phyloP scores from a whole-genome alignment of 2,329 filamentous ascomycete species.

The Plectosphaerella cucumerina region DNA sequence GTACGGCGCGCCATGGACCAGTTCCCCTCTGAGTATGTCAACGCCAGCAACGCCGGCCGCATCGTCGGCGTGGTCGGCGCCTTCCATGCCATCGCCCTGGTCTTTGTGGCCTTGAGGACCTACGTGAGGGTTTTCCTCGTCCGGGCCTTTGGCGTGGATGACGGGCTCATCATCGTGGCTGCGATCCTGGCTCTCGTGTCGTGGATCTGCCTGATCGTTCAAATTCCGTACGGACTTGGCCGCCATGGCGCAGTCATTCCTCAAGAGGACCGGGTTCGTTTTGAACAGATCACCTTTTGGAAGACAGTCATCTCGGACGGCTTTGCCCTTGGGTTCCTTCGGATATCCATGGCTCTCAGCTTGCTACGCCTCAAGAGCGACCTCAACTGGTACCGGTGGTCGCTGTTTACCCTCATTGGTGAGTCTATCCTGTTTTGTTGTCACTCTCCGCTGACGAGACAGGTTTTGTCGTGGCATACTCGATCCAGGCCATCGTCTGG shows the following conservation, averaged over 20 bases:
- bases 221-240: constrained; percentile 16
- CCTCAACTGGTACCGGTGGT: constrained; percentile 16
- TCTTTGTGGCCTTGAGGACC: constrained; percentile 17
- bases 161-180: constrained; percentile 18
- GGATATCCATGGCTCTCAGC: constrained; percentile 16
- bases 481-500: constrained; percentile 15
- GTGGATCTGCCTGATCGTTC: constrained; percentile 17
- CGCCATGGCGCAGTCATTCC: constrained; percentile 12
- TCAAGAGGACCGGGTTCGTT: constrained; percentile 6
- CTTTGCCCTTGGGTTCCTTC: constrained; percentile 15
- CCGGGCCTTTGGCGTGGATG: constrained; percentile 20
- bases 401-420: constrained; percentile 16
- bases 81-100: constrained; percentile 16
- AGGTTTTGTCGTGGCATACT: constrained; percentile 15
- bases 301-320: constrained; percentile 17
- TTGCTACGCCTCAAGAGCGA: constrained; percentile 15
- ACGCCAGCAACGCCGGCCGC: constrained; percentile 10
- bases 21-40: constrained; percentile 3
- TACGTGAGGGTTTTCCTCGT: constrained; percentile 18
- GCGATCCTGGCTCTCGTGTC: constrained; percentile 15
- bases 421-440: constrained; percentile 3
- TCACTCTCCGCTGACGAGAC: neutral
- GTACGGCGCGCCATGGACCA: too few relatives aligned
- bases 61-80: constrained; percentile 12
- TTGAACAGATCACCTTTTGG: constrained; percentile 17